These are phyloP conservation scores for Tolypocladium ophioglossoides DNA, from an alignment of 2,329 filamentous ascomycete genomes.

Conservation along the genomic window DNA sequence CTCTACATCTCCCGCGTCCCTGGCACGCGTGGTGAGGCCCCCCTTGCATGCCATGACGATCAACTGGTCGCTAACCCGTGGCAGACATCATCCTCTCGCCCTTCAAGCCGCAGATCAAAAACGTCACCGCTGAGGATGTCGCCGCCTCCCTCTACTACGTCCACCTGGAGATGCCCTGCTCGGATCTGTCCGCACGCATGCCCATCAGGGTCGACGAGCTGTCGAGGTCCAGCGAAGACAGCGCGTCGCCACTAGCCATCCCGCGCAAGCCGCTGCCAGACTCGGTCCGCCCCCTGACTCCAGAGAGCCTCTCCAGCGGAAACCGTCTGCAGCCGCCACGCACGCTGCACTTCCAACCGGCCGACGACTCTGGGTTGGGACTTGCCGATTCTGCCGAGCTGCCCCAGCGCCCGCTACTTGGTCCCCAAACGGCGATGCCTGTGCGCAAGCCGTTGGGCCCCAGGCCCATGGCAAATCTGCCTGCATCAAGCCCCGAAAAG, in stretches of 20 bases:
- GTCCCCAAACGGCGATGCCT: constrained; percentile 8
- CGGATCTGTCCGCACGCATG: constrained; percentile 31
- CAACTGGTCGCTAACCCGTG: constrained; percentile 6
- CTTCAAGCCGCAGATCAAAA: constrained; percentile 78
- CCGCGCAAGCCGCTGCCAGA: constrained; percentile 41
- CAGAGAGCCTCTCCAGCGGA: constrained; percentile 10
- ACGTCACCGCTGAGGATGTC: constrained; percentile 80
- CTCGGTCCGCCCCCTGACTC: constrained; percentile 14
- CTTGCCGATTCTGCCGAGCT: constrained; percentile 1
- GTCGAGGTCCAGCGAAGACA: constrained; percentile 33
- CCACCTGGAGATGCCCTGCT: constrained; percentile 51
- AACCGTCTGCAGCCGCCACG: constrained; percentile 1
- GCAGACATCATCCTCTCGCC: constrained; percentile 86
- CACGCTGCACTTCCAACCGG: constrained; percentile 2
- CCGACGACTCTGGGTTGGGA: constrained; percentile 4
- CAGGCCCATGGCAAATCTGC: constrained; percentile 7
- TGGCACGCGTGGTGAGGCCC: constrained; percentile 64
- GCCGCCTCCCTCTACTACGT: constrained; percentile 84
- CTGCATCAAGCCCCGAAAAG: background rate
- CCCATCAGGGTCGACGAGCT: constrained; percentile 17
- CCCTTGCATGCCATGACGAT: background rate
- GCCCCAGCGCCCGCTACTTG: constrained; percentile 5
- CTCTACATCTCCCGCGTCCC: constrained; percentile 93
- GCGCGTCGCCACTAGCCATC: constrained; percentile 32
- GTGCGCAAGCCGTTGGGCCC: constrained; percentile 18